Conservation (phyloP, 2,329 filamentous ascomycete species). For the Pseudofabraea citricarpa region DNA sequence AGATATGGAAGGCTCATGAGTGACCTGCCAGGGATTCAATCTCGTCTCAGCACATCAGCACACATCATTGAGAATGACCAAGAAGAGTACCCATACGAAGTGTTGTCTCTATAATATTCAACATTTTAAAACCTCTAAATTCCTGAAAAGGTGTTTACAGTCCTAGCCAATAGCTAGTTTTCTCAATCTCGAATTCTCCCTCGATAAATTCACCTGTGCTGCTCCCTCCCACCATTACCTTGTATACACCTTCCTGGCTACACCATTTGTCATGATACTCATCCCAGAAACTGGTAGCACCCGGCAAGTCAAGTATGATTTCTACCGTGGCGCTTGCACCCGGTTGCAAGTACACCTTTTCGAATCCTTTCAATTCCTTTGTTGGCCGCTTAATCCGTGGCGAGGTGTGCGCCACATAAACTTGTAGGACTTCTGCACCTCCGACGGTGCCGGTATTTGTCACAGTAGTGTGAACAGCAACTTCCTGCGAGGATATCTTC, state of each 20-base stretch:
- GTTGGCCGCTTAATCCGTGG: constrained; percentile 30
- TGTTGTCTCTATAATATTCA: no score
- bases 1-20: no score
- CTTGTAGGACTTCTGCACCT: constrained; percentile 27
- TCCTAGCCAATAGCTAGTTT: neutral
- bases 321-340: constrained; percentile 28
- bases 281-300: constrained; percentile 36
- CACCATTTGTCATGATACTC: constrained; percentile 35
- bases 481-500: neutral
- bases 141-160: no score
- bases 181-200: neutral
- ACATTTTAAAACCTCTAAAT: no score
- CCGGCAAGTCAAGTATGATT: constrained; percentile 25
- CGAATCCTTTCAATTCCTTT: constrained; percentile 40
- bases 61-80: no score
- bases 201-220: constrained; percentile 11
- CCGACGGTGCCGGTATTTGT: constrained; percentile 23
- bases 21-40: no score
- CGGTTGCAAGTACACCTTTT: constrained; percentile 34
- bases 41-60: no score
- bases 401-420: constrained; percentile 24
- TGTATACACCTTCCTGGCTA: constrained; percentile 31
- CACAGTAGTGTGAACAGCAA: constrained; percentile 5
- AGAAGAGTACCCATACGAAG: no score
- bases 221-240: constrained; percentile 31